Conservation (phyloP, 805 yeast species). For the Teunomyces kruisii region DNA sequence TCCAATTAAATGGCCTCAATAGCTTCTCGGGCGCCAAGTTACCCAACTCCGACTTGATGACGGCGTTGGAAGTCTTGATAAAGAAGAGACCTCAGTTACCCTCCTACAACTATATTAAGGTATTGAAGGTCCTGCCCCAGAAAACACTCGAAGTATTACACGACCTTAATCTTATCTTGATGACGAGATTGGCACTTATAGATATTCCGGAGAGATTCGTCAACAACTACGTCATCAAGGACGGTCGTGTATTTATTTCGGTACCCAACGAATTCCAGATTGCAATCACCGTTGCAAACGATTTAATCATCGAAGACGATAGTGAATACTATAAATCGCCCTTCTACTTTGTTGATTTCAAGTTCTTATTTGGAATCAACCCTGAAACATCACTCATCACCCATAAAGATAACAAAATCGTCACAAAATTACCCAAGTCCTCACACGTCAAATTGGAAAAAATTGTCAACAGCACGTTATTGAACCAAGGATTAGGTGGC, state of each 20-base stretch:
- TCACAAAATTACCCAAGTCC: slow-evolving; percentile 30
- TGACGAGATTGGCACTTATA: slow-evolving; percentile 71
- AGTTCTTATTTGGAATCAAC: slow-evolving; percentile 54
- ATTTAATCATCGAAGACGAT: slow-evolving; percentile 49
- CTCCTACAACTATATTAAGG: slow-evolving; percentile 55
- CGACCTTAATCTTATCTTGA: slow-evolving; percentile 69
- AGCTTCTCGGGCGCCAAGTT: slow-evolving; percentile 84
- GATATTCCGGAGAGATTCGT: slow-evolving; percentile 66
- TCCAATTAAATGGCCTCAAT: slow-evolving; percentile 67
- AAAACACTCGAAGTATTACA: slow-evolving; percentile 60
- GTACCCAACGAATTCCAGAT: slow-evolving; percentile 64
- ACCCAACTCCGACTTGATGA: slow-evolving; percentile 86
- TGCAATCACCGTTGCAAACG: slow-evolving; percentile 69
- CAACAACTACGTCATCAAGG: slow-evolving; percentile 56
- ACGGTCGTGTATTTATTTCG: slow-evolving; percentile 74
- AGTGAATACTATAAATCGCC: slow-evolving; percentile 52
- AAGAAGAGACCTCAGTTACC: slow-evolving; percentile 76
- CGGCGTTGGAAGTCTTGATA: slow-evolving; percentile 82
- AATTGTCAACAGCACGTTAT: slow-evolving; percentile 52
- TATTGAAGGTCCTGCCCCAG: slow-evolving; percentile 49
- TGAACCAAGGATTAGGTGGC: slow-evolving; percentile 47
- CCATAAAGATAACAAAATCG: slow-evolving; percentile 23
- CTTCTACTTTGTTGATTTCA: slow-evolving; percentile 75
- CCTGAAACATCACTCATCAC: slow-evolving; percentile 34
- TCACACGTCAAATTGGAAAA: slow-evolving; percentile 49